Conservation (phyloP, 805 yeast species). For the Kodamaea neixiangensis region DNA sequence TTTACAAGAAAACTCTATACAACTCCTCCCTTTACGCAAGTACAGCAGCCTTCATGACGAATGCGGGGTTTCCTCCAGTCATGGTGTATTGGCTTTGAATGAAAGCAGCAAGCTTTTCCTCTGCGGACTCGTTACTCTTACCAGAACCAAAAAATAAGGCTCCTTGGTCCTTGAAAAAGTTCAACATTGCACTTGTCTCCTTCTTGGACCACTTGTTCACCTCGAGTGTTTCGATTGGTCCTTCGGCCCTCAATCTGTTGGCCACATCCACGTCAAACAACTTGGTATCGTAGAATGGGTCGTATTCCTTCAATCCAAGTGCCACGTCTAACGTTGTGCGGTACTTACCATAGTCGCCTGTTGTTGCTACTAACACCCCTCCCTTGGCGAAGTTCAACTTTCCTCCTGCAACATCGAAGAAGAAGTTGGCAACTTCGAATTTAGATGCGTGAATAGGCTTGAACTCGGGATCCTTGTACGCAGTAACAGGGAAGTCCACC, state of each 20-base stretch:
- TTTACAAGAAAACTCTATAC: slow-evolving; percentile 6
- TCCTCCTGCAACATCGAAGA: slow-evolving; percentile 59
- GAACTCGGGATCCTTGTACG: slow-evolving; percentile 60
- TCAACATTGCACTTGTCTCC: slow-evolving; percentile 32
- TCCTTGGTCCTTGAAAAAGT: slow-evolving; percentile 34
- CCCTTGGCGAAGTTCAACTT: slow-evolving; percentile 55
- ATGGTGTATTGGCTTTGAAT: slow-evolving; percentile 32
- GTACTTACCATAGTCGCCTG: slow-evolving; percentile 49
- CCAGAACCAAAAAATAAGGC: slow-evolving; percentile 33
- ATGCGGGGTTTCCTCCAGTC: slow-evolving; percentile 44
- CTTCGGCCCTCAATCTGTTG: slow-evolving; percentile 40
- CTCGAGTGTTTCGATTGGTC: slow-evolving; percentile 30
- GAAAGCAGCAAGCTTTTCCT: slow-evolving; percentile 29
- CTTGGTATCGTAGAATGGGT: slow-evolving; percentile 53
- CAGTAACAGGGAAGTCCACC: slow-evolving; percentile 53
- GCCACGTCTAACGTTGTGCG: slow-evolving; percentile 57
- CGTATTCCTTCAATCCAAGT: slow-evolving; percentile 50
- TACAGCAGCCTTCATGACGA: slow-evolving; percentile 33
- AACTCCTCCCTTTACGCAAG: slow-evolving; percentile 14
- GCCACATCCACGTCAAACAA: slow-evolving; percentile 60
- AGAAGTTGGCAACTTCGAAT: slow-evolving; percentile 61
- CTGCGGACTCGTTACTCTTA: slow-evolving; percentile 14
- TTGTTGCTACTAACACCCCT: slow-evolving; percentile 63
- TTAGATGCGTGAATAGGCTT: slow-evolving; percentile 57
- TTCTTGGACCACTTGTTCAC: slow-evolving; percentile 31